These are phyloP conservation scores for Calendula officinalis DNA, from an alignment of 129 eudicot genomes.

Conservation along the genomic window DNA sequence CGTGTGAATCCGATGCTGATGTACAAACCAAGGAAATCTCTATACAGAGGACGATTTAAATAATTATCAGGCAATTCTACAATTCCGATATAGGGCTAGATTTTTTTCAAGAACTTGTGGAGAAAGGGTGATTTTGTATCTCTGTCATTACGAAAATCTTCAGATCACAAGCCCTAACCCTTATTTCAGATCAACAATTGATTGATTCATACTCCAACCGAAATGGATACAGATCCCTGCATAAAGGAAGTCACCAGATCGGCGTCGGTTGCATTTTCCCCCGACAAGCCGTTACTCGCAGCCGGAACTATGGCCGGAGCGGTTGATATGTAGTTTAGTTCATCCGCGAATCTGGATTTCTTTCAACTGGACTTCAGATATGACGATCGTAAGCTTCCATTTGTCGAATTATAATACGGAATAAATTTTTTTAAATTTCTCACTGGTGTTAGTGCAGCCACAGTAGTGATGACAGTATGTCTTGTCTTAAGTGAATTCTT, in stretches of 20 bases:
- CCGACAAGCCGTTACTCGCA: conserved; percentile 70
- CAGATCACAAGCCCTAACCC: conserved; percentile 34
- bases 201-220: conserved; percentile 15
- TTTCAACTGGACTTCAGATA: conserved; percentile 71
- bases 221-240: conserved; percentile 34
- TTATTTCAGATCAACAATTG: no score
- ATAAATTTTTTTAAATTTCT: no score
- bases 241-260: conserved; percentile 79
- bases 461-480: conserved; percentile 94
- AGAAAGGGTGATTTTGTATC: not conserved
- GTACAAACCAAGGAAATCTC: no score
- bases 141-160: not conserved
- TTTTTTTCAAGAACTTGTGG: no score
- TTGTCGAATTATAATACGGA: no score
- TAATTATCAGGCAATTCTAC: no score
- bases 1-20: no score
- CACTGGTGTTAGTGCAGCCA: conserved; percentile 95
- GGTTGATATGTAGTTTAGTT: conserved; percentile 82
- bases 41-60: no score
- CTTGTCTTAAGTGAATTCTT: not conserved
- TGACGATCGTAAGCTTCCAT: conserved; percentile 51
- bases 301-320: conserved; percentile 97
- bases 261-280: conserved; percentile 84
- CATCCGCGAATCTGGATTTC: conserved; percentile 74
- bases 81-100: no score